Evolutionary conservation across 2,329 filamentous ascomycete genomes (phyloP).

Genomic region (Madurella mycetomatis): DNA sequence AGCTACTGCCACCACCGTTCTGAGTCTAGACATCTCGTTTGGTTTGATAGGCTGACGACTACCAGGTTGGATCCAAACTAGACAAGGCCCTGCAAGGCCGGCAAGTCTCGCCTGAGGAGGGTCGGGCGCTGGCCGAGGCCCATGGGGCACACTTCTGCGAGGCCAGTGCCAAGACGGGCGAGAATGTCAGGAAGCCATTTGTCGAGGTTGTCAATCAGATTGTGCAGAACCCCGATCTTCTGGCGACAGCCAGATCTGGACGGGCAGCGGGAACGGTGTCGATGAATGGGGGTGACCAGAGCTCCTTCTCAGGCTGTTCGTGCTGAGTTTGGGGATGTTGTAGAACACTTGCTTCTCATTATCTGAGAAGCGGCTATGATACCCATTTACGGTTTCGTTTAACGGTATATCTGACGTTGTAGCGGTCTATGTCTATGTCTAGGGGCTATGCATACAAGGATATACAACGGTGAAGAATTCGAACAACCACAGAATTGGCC

Average conservation of each 20-base stretch:
- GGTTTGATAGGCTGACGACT: neutral
- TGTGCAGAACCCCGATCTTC: constrained; percentile 41
- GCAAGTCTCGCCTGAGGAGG: constrained; percentile 45
- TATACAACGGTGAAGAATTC: neutral
- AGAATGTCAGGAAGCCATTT: constrained; percentile 49
- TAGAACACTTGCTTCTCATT: too few relatives aligned
- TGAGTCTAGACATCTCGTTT: neutral
- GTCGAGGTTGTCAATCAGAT: constrained; percentile 49
- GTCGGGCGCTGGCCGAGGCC: constrained; percentile 41
- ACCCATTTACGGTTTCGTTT: neutral
- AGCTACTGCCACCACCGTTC: neutral
- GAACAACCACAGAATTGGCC: neutral
- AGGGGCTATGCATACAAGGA: neutral
- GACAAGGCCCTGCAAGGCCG: constrained; percentile 42
- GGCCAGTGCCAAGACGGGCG: constrained; percentile 49
- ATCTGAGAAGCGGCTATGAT: neutral
- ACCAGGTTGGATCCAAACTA: constrained; percentile 45
- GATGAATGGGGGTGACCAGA: constrained; percentile 22
- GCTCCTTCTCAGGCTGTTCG: constrained; percentile 22
- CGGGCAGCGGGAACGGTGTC: constrained; percentile 28
- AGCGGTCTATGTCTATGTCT: constrained; percentile 1
- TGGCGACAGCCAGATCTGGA: constrained; percentile 29
- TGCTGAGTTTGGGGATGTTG: constrained; percentile 19
- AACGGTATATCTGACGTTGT: neutral
- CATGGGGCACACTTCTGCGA: constrained; percentile 49